Percentiles rank a stretch among this genome's conserved stretches.
Conservation (phyloP, 2,329 filamentous ascomycete genomes). For the Verruconis gallopava region DNA sequence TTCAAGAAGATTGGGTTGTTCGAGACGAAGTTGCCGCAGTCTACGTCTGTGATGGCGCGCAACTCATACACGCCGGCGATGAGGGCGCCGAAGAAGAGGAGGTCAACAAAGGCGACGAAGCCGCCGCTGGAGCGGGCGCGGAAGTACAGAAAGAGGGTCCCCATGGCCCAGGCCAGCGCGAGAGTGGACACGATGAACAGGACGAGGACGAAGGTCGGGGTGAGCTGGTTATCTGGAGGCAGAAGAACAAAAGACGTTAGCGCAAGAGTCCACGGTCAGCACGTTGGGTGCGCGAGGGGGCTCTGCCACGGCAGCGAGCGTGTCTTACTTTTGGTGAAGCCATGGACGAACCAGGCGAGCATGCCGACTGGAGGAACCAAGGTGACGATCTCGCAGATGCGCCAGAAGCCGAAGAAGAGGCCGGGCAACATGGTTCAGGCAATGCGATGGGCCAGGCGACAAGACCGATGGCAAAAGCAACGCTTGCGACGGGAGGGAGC, state of each 20-base stretch:
- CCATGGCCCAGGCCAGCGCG: slow-evolving; percentile 46
- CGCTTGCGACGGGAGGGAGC: not conserved
- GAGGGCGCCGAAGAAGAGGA: slow-evolving; percentile 50
- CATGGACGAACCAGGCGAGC: slow-evolving; percentile 49
- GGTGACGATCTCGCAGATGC: slow-evolving; percentile 47
- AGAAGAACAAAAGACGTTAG: too few relatives aligned
- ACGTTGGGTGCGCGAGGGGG: not conserved
- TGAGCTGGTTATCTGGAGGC: slow-evolving; percentile 41
- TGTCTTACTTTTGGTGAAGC: slow-evolving; percentile 36
- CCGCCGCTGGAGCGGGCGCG: slow-evolving; percentile 44
- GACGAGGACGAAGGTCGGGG: slow-evolving; percentile 46
- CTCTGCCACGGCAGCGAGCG: too few relatives aligned
- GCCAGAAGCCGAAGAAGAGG: slow-evolving; percentile 49
- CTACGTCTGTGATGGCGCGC: slow-evolving; percentile 42
- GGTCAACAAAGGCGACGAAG: slow-evolving; percentile 49
- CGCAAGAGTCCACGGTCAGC: not conserved
- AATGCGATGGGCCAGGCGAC: too few relatives aligned
- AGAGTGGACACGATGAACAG: slow-evolving; percentile 53
- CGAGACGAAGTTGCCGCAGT: slow-evolving; percentile 44
- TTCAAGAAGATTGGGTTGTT: slow-evolving; percentile 40
- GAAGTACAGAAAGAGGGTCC: slow-evolving; percentile 46
- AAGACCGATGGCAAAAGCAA: slow-evolving; percentile 1
- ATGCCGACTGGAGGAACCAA: slow-evolving; percentile 52
- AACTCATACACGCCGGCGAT: slow-evolving; percentile 48
- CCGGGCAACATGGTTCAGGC: slow-evolving; percentile 34